Evolutionary conservation across 768 basidiomycete genomes (phyloP).

Genomic region (Kondoa subrosea): DNA sequence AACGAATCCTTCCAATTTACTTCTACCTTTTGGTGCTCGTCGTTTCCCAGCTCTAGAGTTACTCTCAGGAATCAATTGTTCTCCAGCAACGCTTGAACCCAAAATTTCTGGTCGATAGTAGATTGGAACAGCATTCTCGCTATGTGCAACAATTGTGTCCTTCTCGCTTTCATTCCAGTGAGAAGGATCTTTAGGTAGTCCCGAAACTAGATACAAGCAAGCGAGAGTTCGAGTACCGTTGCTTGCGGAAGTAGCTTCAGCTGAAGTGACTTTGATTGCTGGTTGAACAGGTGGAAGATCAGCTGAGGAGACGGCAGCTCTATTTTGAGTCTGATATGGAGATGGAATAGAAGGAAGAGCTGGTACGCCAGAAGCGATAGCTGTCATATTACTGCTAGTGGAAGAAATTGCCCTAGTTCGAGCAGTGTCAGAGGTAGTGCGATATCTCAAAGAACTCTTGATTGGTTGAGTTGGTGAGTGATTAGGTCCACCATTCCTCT

Average conservation of each 20-base stretch:
- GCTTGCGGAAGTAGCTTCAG: background rate
- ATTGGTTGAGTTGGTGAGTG: background rate
- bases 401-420: background rate
- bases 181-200: conserved; percentile 71
- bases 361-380: background rate
- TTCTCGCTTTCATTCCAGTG: conserved; percentile 76
- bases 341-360: background rate
- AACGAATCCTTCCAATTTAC: conserved; percentile 43
- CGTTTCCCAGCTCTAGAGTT: conserved; percentile 4
- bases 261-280: background rate
- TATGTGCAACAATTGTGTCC: conserved; percentile 44
- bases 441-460: background rate
- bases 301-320: background rate
- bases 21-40: conserved; percentile 36
- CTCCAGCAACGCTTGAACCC: conserved; percentile 58
- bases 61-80: conserved; percentile 32
- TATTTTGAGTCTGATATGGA: background rate
- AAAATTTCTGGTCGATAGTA: conserved; percentile 88
- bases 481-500: background rate
- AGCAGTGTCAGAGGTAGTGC: background rate
- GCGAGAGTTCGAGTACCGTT: conserved; percentile 18
- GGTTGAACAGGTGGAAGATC: background rate
- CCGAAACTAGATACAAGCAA: conserved; percentile 34
- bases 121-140: conserved; percentile 64
- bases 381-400: background rate